A percentile compares a stretch with the other conserved stretches of the same genome.
phyloP scores from a whole-genome alignment of 2,329 filamentous ascomycete genomes.

The Verticillium albo-atrum region DNA sequence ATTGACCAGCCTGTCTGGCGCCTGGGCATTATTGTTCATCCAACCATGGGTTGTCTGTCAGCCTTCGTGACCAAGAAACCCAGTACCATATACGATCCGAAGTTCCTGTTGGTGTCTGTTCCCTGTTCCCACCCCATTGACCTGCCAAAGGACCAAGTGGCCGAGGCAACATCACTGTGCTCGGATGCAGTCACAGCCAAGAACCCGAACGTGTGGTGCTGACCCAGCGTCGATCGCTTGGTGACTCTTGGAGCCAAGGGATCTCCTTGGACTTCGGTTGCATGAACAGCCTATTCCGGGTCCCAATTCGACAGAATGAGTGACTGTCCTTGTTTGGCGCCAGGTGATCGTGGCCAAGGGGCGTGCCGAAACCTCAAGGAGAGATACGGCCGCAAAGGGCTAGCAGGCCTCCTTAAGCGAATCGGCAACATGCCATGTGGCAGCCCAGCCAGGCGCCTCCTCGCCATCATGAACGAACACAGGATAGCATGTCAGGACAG shows the following conservation, averaged over 20 bases:
- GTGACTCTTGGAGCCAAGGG: too few species aligned
- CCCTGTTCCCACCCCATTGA: too few species aligned
- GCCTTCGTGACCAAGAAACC: background rate
- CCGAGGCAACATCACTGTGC: too few species aligned
- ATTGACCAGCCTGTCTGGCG: background rate
- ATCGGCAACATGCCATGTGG: background rate
- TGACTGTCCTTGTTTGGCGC: background rate
- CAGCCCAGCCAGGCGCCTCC: background rate
- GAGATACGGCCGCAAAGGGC: background rate
- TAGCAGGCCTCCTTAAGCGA: background rate
- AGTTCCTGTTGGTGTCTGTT: too few species aligned
- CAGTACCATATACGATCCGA: too few species aligned
- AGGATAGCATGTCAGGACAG: too few species aligned
- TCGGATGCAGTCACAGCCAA: too few species aligned
- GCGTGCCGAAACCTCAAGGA: background rate
- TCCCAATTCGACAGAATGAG: background rate
- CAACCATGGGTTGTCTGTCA: background rate
- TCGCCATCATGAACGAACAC: background rate
- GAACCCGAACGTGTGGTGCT: too few species aligned
- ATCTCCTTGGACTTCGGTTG: too few species aligned
- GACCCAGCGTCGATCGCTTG: too few species aligned
- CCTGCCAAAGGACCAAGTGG: too few species aligned
- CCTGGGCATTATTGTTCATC: background rate
- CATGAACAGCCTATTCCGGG: too few species aligned
- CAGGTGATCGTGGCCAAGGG: background rate